A percentile compares a stretch with the other conserved stretches of the same genome.
Evolutionary conservation across 176 grass and related monocot species (phyloP).

Genomic region (Paspalum notatum): DNA sequence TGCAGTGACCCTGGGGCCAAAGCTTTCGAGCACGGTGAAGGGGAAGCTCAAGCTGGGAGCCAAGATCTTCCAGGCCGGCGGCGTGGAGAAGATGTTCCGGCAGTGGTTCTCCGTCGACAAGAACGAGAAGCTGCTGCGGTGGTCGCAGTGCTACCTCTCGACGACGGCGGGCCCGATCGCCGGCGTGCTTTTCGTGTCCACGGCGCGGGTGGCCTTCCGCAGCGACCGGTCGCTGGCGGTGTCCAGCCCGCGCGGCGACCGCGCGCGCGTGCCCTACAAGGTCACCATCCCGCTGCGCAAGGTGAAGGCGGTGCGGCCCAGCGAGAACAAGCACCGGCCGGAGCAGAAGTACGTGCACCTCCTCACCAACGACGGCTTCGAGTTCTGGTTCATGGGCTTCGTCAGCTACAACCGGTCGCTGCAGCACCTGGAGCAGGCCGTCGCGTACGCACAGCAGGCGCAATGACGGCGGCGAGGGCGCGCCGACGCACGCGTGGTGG

Average conservation of each 20-base stretch:
- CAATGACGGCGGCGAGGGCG: constrained; percentile 17
- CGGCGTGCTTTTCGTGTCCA: constrained; percentile 82
- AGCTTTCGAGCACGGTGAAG: constrained; percentile 68
- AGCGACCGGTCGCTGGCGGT: constrained; percentile 68
- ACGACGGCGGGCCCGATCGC: constrained; percentile 82
- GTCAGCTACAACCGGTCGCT: constrained; percentile 68
- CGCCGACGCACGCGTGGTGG: background rate
- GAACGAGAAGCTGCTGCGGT: constrained; percentile 63
- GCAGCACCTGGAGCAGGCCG: constrained; percentile 68
- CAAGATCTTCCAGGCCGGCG: constrained; percentile 73
- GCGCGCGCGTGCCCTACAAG: constrained; percentile 74
- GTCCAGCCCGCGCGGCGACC: constrained; percentile 46
- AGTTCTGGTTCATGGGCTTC: constrained; percentile 98
- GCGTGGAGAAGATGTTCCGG: constrained; percentile 76
- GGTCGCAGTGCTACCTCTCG: constrained; percentile 84
- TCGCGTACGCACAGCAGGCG: constrained; percentile 50
- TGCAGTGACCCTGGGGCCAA: constrained; percentile 65
- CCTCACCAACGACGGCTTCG: constrained; percentile 82
- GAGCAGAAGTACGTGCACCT: constrained; percentile 79
- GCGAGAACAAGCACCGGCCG: constrained; percentile 77
- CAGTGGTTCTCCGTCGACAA: constrained; percentile 65
- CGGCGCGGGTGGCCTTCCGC: constrained; percentile 71
- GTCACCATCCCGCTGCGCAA: constrained; percentile 74
- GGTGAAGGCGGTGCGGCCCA: constrained; percentile 50
- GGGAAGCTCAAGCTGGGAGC: constrained; percentile 68